Conservation (phyloP, 305 asterid species). For the Fraxinus floribunda region DNA sequence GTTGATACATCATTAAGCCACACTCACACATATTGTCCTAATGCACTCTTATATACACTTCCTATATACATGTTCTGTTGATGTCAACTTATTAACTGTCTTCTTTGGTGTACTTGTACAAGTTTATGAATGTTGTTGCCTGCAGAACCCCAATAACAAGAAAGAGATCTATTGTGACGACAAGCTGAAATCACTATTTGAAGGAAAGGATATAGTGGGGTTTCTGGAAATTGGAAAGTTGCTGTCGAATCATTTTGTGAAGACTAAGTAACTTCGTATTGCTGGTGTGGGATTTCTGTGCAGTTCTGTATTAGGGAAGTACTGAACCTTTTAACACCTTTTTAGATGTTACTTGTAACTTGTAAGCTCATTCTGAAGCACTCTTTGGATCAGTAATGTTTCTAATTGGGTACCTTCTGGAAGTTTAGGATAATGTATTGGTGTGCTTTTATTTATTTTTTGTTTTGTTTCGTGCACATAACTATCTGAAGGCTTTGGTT, state of each 20-base stretch:
- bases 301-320: not conserved
- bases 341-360: constrained; percentile 4
- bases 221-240: constrained; percentile 55
- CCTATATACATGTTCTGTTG: not conserved
- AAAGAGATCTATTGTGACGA: constrained; percentile 54
- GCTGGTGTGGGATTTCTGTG: constrained; percentile 12
- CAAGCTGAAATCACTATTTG: constrained; percentile 50
- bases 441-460: not conserved
- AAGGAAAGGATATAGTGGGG: constrained; percentile 55
- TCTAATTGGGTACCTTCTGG: constrained; percentile 24
- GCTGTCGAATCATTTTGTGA: constrained; percentile 48
- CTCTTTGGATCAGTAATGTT: constrained; percentile 16
- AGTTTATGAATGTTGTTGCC: constrained; percentile 3
- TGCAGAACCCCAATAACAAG: constrained; percentile 52
- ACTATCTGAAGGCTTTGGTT: not conserved
- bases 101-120: constrained; percentile 4
- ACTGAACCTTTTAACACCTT: constrained; percentile 3
- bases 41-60: not conserved
- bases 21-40: not conserved
- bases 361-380: constrained; percentile 18
- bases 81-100: not conserved
- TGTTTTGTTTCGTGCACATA: not conserved
- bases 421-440: constrained; percentile 27
- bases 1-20: not conserved
- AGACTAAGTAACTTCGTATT: constrained; percentile 27